Evolutionary conservation across 768 basidiomycete genomes (phyloP), one percentile per base, ranked within the genome.

Genomic region (Mycena haematopus): DNA sequence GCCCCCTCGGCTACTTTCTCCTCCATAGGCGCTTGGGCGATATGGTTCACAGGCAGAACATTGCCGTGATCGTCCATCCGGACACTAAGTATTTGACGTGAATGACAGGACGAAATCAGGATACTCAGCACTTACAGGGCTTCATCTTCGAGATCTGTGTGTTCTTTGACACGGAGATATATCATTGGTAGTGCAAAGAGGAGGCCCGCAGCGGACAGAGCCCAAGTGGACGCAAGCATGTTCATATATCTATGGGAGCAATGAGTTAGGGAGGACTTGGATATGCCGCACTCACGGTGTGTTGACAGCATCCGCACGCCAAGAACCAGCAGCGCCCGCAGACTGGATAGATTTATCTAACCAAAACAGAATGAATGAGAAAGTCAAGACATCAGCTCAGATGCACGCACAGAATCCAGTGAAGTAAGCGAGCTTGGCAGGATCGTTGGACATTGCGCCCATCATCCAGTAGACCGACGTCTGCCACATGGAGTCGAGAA

Each of bases 401-500:
- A 24, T 35, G 64, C 10, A 82, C 89, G 68, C 71, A 93, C 91
- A 93, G 69, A 94, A 91, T 44, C 92, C 93, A 17, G 87, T 79
- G 69, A 94, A 89, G 71, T 92, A 83, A 0, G 92, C 92, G 22
- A 94, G 84, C 71, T 91, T 92, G 1, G 82, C 84, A 9, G 90
- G 86, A 72, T 93, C 87, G 67, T 93, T 93, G 22, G 90, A 91
- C 88, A 95, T 91, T 14, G 90, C 88, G 42, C 92, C 92, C 84
- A 92, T 88, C 68, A 91, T 78, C 90, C 90, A 92, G 72, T 92
- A 92, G 6, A 87, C 86, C 0, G 86, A 86, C 1, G 90, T 92
- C 72, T 94, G 93, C 90, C 92, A 94, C 85, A 91, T 88, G 1
- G 92, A 80, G 65, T 94, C 93, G 62, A 92, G 80, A 13, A 93